Conservation (phyloP, 257 asterid genomes). For the Eucommia ulmoides region DNA sequence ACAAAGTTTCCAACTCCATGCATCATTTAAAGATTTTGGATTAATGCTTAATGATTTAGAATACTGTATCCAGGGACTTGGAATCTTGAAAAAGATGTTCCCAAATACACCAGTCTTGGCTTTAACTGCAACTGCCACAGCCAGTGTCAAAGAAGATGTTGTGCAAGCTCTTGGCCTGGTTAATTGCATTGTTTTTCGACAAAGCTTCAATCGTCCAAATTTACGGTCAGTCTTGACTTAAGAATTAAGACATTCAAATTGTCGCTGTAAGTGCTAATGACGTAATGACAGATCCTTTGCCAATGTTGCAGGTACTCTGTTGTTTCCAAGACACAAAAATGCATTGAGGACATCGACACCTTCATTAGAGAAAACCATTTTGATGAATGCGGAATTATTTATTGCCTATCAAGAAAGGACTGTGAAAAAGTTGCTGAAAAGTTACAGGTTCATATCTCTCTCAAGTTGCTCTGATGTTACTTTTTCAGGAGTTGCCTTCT, state of each 20-base stretch:
- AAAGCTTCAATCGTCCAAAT: slow-evolving; percentile 95
- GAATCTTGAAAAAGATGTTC: slow-evolving; percentile 83
- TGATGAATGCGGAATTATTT: slow-evolving; percentile 91
- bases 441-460: slow-evolving; percentile 47
- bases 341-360: slow-evolving; percentile 69
- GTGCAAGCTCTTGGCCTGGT: slow-evolving; percentile 97
- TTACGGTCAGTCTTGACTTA: slow-evolving; percentile 41
- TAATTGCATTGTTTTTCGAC: slow-evolving; percentile 85
- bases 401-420: slow-evolving; percentile 93
- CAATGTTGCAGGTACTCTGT: slow-evolving; percentile 74
- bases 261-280: neutral
- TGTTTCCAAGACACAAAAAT: slow-evolving; percentile 83
- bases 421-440: slow-evolving; percentile 91
- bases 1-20: slow-evolving; percentile 3
- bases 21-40: slow-evolving; percentile 8
- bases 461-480: too few species aligned
- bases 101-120: slow-evolving; percentile 87
- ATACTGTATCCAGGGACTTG: slow-evolving; percentile 62
- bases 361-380: slow-evolving; percentile 71
- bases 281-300: slow-evolving; percentile 15
- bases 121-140: slow-evolving; percentile 95
- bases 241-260: slow-evolving; percentile 3
- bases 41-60: slow-evolving; percentile 19
- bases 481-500: too few species aligned
- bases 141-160: slow-evolving; percentile 95